Evolutionary conservation across 2,329 filamentous ascomycete genomes (phyloP), one percentile per base, ranked within the genome.

Genomic region (Didymella sp.): DNA sequence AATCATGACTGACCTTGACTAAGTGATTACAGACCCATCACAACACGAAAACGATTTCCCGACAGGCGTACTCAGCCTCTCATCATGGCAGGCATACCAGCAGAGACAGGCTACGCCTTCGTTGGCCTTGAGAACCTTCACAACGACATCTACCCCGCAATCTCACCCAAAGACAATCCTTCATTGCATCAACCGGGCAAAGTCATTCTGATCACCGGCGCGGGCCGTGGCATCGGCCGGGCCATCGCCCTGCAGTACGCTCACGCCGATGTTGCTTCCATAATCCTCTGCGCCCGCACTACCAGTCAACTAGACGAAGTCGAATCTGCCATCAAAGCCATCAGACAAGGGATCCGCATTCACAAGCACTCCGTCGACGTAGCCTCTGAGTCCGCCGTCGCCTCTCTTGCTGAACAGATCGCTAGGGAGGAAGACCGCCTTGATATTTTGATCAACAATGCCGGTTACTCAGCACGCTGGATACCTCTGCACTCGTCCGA

Each of bases 241-340:
- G 78, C 80, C 13, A 83, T 80, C 2, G 84, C 84, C 1, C 64
- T 83, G 15, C 80, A 82, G 8, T 87, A 81, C 62, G 85, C 84
- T 21, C 74, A 75, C 62, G 84, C 85, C 4, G 82, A 82, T 6
- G 81, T 80, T 27, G 77, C 80, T 0, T 68, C 73, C 25, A 84
- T 89, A 52, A 81, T 80, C 15, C 75, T 88, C 17, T 80, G 75
- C 6, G 84, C 84, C 0, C 81, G 85, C 22, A 82, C 80, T 2
- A 64, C 73, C 17, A 12, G 12, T 6, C 31, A 66, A 30, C 73
- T 84, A 6, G 63, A 73, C 4, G 70, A 74, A 1, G 67, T 81
- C 0, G 70, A 68, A 21, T 33, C 57, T 8, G 71, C 74, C 0
- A 68, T 84, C 15, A 64, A 64, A 4, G 69, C 65, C 3, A 79